phyloP scores from a whole-genome alignment of 345 rosid genomes.

The Fremontodendron californicum region DNA sequence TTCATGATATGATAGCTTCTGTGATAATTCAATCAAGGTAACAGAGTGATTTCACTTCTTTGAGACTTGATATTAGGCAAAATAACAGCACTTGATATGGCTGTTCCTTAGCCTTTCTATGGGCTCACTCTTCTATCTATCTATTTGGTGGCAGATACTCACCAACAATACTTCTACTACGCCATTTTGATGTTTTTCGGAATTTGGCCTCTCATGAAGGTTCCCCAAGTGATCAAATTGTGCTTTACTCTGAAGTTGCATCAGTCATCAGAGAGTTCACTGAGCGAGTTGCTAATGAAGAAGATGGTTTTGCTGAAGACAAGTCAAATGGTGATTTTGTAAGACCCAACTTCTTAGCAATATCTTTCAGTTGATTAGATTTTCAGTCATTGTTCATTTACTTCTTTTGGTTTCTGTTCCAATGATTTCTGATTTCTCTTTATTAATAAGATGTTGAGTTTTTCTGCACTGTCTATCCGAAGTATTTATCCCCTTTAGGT shows the following conservation, averaged over 20 bases:
- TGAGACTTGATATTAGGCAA: background rate
- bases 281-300: conserved; percentile 54
- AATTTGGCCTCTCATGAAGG: conserved; percentile 68
- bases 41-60: background rate
- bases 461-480: background rate
- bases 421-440: background rate
- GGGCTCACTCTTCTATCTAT: conserved; percentile 18
- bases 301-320: conserved; percentile 41
- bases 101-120: conserved; percentile 4
- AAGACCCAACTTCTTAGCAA: conserved; percentile 32
- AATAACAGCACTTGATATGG: conserved; percentile 1
- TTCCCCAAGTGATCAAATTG: conserved; percentile 69
- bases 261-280: conserved; percentile 80
- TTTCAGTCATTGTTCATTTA: background rate
- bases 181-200: conserved; percentile 83
- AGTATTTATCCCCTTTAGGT: background rate
- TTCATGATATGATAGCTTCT: background rate
- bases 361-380: conserved; percentile 3
- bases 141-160: conserved; percentile 55
- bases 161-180: conserved; percentile 82
- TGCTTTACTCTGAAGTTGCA: conserved; percentile 73
- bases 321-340: conserved; percentile 44
- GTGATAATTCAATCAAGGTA: background rate
- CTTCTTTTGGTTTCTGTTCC: background rate
- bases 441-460: background rate